A percentile compares a stretch with the other conserved stretches of the same genome.
Conservation (phyloP, 768 basidiomycete genomes). For the Podaxis mareebaensis region DNA sequence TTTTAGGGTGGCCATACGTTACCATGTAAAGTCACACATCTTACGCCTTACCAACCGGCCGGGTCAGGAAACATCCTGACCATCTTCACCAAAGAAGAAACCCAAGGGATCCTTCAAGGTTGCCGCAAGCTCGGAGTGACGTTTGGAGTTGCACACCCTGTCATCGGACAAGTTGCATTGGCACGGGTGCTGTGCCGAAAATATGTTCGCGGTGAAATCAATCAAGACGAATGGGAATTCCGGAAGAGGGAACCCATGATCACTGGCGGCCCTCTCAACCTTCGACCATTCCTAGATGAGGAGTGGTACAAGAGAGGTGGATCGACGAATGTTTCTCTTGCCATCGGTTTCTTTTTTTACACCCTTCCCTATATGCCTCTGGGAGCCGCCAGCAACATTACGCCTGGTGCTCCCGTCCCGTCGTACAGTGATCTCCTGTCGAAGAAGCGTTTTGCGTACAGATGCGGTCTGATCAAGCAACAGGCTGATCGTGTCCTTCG, state of each 20-base stretch:
- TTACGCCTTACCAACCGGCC: conserved; percentile 38
- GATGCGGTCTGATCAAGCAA: conserved; percentile 37
- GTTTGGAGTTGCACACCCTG: conserved; percentile 50
- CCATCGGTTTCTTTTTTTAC: conserved; percentile 43
- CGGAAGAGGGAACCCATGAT: conserved; percentile 50
- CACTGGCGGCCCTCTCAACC: conserved; percentile 48
- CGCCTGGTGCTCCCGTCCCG: conserved; percentile 39
- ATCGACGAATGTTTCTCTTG: conserved; percentile 39
- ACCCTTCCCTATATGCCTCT: conserved; percentile 50
- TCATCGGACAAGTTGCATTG: conserved; percentile 53
- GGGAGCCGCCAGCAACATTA: conserved; percentile 26
- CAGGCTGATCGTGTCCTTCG: conserved; percentile 34
- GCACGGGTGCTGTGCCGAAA: conserved; percentile 50
- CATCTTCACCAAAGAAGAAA: conserved; percentile 31
- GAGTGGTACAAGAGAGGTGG: conserved; percentile 50
- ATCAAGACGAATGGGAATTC: conserved; percentile 52
- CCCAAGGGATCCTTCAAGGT: conserved; percentile 31
- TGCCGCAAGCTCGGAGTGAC: conserved; percentile 47
- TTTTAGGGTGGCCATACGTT: conserved; percentile 59
- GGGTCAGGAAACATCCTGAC: conserved; percentile 26
- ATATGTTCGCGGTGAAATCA: conserved; percentile 48
- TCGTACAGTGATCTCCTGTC: conserved; percentile 42
- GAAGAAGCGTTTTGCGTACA: conserved; percentile 45
- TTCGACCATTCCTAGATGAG: conserved; percentile 49
- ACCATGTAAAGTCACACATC: conserved; percentile 39